phyloP scores from a whole-genome alignment of 306 rosid species.

The Albizia julibrissin region DNA sequence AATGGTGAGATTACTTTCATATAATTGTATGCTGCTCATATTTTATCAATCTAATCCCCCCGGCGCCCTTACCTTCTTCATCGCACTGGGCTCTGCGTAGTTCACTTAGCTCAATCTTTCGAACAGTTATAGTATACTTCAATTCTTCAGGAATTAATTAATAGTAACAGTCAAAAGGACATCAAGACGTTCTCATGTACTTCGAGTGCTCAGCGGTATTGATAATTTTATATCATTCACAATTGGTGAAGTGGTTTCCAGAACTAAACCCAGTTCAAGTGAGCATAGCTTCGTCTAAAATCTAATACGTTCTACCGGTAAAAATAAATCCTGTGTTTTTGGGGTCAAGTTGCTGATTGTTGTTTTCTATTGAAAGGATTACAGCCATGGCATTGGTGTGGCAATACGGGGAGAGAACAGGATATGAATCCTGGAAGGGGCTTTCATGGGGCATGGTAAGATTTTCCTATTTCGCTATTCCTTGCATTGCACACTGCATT shows the following conservation, averaged over 20 bases:
- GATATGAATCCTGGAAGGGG: conserved; percentile 84
- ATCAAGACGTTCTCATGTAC: background rate
- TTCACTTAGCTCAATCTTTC: background rate
- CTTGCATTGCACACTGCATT: background rate
- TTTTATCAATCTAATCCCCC: background rate
- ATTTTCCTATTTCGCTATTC: background rate
- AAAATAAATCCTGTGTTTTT: background rate
- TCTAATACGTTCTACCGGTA: background rate
- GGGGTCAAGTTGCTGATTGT: background rate
- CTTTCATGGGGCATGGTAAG: conserved; percentile 98
- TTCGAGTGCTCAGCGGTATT: background rate
- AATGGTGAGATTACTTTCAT: conserved; percentile 53
- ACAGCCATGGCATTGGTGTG: conserved; percentile 96
- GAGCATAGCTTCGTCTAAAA: background rate
- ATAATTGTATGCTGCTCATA: background rate
- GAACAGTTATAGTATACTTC: background rate
- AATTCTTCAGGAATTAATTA: background rate
- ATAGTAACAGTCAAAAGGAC: background rate
- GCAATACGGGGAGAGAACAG: conserved; percentile 84
- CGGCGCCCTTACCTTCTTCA: background rate
- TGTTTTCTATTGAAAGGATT: conserved; percentile 51
- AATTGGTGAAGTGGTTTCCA: background rate
- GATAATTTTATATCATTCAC: background rate
- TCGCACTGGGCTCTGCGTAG: background rate
- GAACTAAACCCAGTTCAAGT: background rate